Evolutionary conservation across 345 rosid species (phyloP).

Genomic region (Gossypium raimondii): DNA sequence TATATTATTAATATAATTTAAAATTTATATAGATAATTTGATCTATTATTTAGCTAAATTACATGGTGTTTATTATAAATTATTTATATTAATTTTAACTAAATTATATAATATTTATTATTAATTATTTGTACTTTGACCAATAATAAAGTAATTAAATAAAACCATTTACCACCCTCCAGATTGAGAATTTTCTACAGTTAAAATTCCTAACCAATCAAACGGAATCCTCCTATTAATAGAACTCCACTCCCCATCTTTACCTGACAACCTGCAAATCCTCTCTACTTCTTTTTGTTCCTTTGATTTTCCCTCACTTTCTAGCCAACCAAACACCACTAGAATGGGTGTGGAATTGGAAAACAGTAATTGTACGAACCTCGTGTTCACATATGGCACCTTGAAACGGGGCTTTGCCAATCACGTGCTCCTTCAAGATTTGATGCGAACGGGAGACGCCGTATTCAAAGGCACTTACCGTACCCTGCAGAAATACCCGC

Average conservation of each 20-base stretch:
- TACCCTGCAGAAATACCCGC: slow-evolving; percentile 48
- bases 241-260: not conserved
- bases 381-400: slow-evolving; percentile 79
- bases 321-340: not conserved
- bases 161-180: not conserved
- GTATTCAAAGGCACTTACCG: slow-evolving; percentile 48
- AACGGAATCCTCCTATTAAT: not conserved
- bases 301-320: not conserved
- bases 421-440: slow-evolving; percentile 61
- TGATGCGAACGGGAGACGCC: slow-evolving; percentile 65
- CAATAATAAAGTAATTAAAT: no score
- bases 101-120: no score
- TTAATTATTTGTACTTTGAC: no score
- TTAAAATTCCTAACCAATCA: slow-evolving; percentile 2
- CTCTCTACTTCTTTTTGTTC: not conserved
- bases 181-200: not conserved
- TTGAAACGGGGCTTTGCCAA: slow-evolving; percentile 73
- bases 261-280: not conserved
- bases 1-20: no score
- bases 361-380: slow-evolving; percentile 9
- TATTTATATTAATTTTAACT: no score
- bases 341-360: slow-evolving; percentile 22
- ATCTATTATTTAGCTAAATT: no score
- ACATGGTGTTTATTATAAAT: no score
- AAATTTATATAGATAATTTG: no score